Evolutionary conservation across 768 basidiomycete genomes (phyloP).

Genomic region (Pleurotus ostreatus): DNA sequence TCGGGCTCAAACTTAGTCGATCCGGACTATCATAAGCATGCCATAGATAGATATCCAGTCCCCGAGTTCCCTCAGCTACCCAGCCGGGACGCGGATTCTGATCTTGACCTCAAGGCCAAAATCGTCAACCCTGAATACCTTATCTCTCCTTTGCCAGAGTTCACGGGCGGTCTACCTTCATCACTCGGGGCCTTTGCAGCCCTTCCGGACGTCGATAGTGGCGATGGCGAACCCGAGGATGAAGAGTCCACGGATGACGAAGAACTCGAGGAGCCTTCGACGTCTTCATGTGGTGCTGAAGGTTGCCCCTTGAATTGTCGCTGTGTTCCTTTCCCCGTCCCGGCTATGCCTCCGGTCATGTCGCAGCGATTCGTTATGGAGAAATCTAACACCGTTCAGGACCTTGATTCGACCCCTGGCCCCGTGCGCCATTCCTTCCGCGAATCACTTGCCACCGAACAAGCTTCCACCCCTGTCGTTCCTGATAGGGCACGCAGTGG

Average conservation of each 20-base stretch:
- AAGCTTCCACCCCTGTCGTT: neutral
- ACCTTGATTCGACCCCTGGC: neutral
- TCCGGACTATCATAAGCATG: neutral
- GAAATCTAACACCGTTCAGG: neutral
- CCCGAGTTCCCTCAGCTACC: constrained; percentile 5
- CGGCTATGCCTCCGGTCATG: constrained; percentile 8
- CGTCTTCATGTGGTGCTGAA: constrained; percentile 14
- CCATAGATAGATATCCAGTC: constrained; percentile 7
- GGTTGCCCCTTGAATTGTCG: constrained; percentile 14
- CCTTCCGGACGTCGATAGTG: constrained; percentile 34
- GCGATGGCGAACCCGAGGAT: constrained; percentile 1
- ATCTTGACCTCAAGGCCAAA: constrained; percentile 1
- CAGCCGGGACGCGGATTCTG: constrained; percentile 6
- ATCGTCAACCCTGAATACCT: neutral
- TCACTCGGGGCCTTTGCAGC: constrained; percentile 23
- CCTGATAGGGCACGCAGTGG: neutral
- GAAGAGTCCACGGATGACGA: constrained; percentile 9
- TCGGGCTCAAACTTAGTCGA: neutral
- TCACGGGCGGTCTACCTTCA: constrained; percentile 28
- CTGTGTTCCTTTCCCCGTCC: constrained; percentile 1
- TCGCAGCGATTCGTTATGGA: constrained; percentile 1
- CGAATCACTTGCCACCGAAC: neutral
- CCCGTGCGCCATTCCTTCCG: neutral
- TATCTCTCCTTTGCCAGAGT: constrained; percentile 42
- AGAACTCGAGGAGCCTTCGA: neutral